Evolutionary conservation across 2,329 filamentous ascomycete genomes (phyloP).

Genomic region (Hypoxylon sp.): DNA sequence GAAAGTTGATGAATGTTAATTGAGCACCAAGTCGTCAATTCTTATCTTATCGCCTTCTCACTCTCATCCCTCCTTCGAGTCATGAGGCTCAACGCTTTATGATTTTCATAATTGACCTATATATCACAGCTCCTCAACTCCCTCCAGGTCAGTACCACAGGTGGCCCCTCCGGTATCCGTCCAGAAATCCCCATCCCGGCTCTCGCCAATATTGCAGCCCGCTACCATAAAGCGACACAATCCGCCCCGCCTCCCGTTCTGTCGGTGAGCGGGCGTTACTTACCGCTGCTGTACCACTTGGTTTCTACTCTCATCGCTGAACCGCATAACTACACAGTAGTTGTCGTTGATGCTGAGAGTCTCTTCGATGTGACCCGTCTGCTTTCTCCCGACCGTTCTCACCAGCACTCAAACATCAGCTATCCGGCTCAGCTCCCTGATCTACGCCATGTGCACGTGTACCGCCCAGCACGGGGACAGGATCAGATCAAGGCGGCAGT

Average conservation of each 20-base stretch:
- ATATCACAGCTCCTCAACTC: constrained; percentile 46
- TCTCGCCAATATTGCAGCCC: constrained; percentile 63
- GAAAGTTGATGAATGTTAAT: constrained; percentile 21
- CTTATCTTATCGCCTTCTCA: constrained; percentile 52
- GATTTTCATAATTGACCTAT: constrained; percentile 18
- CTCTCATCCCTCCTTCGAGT: background rate
- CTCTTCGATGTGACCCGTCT: constrained; percentile 69
- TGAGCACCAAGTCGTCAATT: constrained; percentile 11
- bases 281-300: constrained; percentile 70
- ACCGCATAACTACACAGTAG: constrained; percentile 64
- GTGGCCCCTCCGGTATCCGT: constrained; percentile 34
- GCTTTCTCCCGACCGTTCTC: constrained; percentile 38
- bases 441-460: constrained; percentile 67
- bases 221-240: constrained; percentile 65
- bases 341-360: constrained; percentile 69
- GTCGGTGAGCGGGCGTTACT: constrained; percentile 66
- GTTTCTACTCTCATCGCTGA: constrained; percentile 65
- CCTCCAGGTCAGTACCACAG: constrained; percentile 34
- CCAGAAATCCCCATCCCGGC: constrained; percentile 58
- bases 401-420: constrained; percentile 14
- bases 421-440: constrained; percentile 53
- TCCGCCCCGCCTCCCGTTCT: constrained; percentile 59
- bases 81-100: constrained; percentile 17
- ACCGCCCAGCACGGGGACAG: constrained; percentile 57
- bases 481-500: constrained; percentile 56